Evolutionary conservation across 1,139 yeast species (phyloP), one percentile per base, ranked within the genome.

Genomic region (Lodderomyces beijingensis): DNA sequence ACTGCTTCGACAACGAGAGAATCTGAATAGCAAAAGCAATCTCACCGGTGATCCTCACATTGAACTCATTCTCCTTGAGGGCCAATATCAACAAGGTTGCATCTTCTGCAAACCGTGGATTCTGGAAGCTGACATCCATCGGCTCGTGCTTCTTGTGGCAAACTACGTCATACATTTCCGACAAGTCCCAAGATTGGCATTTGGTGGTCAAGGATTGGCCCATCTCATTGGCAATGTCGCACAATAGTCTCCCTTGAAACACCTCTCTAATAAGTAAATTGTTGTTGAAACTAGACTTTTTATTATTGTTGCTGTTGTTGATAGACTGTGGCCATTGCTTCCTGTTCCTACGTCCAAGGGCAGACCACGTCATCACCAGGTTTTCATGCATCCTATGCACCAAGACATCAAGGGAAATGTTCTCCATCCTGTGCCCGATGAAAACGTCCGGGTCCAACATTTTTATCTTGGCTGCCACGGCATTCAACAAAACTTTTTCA

Each of bases 121-220:
- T 78, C 40, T 79, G 77, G 39, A 77, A 74, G 49, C 87, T 88
- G 37, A 85, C 75, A 46, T 89, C 97, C 44, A 78, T 59, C 5
- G 89, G 69, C 9, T 66, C 60, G 40, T 74, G 74, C 43, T 73
- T 70, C 53, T 74, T 71, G 46, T 77, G 70, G 62, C 89, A 74
- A 38, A 85, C 77, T 31, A 86, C 73, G 28, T 78, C 80, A 47
- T 79, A 81, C 96, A 93, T 91, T 59, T 93, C 99, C 8, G 83
- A 70, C 38, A 93, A 66, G 39, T 87, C 94, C 96, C 96, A 93
- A n/a, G 93, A 84, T 54, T 87, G 94, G 62, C 98, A 93, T 50
- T 88, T 87, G 8, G 80, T 68, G 3, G 96, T 88, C 42, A 91
- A 67, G 0, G 96, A 89, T 53, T 85, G 93, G 32, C 98, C 99